Evolutionary conservation across 208 protist genomes (phyloP), one percentile per base, ranked within the genome.

Genomic region (Leishmania tropica): DNA sequence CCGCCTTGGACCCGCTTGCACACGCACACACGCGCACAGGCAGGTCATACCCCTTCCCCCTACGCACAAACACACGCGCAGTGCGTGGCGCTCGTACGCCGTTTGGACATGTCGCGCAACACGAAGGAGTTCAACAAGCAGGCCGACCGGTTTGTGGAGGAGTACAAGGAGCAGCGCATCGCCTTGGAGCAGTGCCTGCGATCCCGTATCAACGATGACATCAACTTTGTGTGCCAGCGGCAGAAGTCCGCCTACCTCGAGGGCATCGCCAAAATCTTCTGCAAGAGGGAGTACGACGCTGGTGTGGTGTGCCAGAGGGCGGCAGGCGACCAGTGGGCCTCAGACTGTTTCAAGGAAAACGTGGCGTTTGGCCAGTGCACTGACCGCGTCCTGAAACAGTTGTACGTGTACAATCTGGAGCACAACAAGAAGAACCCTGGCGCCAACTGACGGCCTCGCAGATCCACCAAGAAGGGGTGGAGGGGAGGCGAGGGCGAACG

Each of bases 341-440:
- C 90, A 2, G 86, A 92, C 53, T 97, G 94, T 76, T 97, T 97
- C 81, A 92, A 95, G 74, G 91, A 97, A 76, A 96, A 96, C 71
- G 92, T 95, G 5, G 90, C 89, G 1, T 95, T 97, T 84, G 94
- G 92, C 2, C 92, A 97, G 81, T 97, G 94, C 81, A 93, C 92
- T 8, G 94, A 97, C 77, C 83, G 79, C 10, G 89, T 90, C 24
- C 87, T 97, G 56, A 94, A 95, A 78, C 94, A 96, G 70, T 83
- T 97, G 84, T 97, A 97, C 79, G 87, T 95, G 58, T 97, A 97
- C 86, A 95, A 95, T 79, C 79, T 97, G 56, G 92, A 97, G 86
- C 79, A 91, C 67, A 91, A 90, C 83, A 90, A 90, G 76, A 95
- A 96, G 78, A 97, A 96, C 75, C 94, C 94, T 17, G 80, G 70